These are phyloP conservation scores for Claviceps paspali DNA, from an alignment of 2,329 filamentous ascomycete species.

Conservation along the genomic window DNA sequence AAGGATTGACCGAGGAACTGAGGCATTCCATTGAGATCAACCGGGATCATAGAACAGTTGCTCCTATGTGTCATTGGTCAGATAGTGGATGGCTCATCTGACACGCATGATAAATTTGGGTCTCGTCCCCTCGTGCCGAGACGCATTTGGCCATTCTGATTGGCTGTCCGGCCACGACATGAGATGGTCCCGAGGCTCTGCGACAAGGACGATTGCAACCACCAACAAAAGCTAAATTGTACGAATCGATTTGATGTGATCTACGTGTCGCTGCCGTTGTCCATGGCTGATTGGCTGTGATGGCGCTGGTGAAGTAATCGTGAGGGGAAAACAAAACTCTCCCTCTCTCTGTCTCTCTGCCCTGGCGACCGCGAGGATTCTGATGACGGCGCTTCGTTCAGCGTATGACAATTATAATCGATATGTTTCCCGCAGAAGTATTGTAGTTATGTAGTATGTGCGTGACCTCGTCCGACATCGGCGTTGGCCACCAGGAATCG, in stretches of 20 bases:
- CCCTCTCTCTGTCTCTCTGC: too few relatives aligned
- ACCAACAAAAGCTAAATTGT: conserved; percentile 2
- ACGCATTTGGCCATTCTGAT: conserved; percentile 3
- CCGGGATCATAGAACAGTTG: not conserved
- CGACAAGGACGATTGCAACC: not conserved
- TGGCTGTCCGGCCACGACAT: too few relatives aligned
- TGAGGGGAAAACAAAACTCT: not conserved
- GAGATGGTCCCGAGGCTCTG: conserved; percentile 1
- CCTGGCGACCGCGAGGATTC: not conserved
- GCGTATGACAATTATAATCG: not conserved
- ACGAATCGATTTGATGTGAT: conserved; percentile 1
- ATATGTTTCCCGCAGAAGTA: not conserved
- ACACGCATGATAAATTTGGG: conserved; percentile 6
- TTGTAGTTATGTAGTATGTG: not conserved
- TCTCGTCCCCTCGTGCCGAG: conserved; percentile 5
- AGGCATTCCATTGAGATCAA: not conserved
- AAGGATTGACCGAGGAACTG: not conserved
- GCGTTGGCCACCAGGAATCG: not conserved
- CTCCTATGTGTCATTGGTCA: not conserved
- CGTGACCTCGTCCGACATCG: not conserved
- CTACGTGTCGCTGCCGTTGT: not conserved
- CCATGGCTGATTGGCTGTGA: conserved; percentile 2
- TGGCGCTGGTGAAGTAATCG: not conserved
- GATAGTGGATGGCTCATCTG: not conserved
- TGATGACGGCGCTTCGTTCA: not conserved